Conservation (phyloP, 352 stramenopile species). For the Globisporangium yorkense region DNA sequence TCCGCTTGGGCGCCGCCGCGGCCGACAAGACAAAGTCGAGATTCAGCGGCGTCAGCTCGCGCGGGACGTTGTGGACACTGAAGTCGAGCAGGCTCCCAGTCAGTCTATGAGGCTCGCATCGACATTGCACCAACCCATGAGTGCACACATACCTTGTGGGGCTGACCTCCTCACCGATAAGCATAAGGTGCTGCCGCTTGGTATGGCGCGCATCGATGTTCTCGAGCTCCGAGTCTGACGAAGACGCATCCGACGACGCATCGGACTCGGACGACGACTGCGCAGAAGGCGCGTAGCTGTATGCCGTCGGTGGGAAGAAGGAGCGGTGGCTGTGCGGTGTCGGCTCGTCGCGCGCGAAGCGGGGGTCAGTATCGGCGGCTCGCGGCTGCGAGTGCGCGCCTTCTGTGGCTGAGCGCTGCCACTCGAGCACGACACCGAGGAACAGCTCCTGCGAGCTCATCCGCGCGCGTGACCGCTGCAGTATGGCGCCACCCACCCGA, state of each 20-base stretch:
- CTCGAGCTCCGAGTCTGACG: conserved; percentile 28
- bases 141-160: conserved; percentile 32
- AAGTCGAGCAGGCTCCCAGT: neutral
- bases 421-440: conserved; percentile 76
- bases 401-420: conserved; percentile 32
- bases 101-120: no score
- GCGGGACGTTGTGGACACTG: conserved; percentile 44
- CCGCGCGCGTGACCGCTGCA: conserved; percentile 28
- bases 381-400: conserved; percentile 4
- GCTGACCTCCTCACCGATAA: conserved; percentile 39
- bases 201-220: conserved; percentile 7
- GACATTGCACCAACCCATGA: neutral
- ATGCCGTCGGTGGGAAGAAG: neutral
- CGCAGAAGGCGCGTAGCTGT: neutral
- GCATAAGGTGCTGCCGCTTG: conserved; percentile 9
- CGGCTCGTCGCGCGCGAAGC: neutral
- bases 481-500: no score
- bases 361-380: no score
- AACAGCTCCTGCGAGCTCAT: conserved; percentile 78
- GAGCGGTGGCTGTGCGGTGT: neutral
- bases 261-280: conserved; percentile 5
- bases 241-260: conserved; percentile 18
- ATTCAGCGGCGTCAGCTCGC: conserved; percentile 31
- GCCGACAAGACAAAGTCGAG: conserved; percentile 25
- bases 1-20: conserved; percentile 34